A percentile compares a stretch with the other conserved stretches of the same genome.
Evolutionary conservation across 2,329 filamentous ascomycete species (phyloP).

Genomic region (Colletotrichum spinosum): DNA sequence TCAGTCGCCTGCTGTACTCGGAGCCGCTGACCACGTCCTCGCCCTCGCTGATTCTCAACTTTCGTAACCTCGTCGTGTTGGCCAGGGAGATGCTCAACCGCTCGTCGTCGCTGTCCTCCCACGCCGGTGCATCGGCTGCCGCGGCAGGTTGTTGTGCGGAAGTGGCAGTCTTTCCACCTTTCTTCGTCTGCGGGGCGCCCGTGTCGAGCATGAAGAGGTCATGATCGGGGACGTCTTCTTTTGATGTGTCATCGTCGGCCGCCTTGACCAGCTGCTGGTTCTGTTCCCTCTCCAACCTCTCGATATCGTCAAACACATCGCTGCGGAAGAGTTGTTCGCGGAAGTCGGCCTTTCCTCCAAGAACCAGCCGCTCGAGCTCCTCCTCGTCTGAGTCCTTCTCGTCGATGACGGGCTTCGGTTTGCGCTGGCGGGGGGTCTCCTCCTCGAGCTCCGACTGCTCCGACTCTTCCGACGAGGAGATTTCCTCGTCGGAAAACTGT

Average conservation of each 20-base stretch:
- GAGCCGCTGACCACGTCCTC: conserved; percentile 89
- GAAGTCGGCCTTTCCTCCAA: conserved; percentile 89
- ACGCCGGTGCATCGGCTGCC: conserved; percentile 67
- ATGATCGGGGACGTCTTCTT: conserved; percentile 77
- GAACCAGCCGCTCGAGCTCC: conserved; percentile 87
- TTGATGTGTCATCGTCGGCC: conserved; percentile 54
- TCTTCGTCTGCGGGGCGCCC: conserved; percentile 58
- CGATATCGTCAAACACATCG: conserved; percentile 53
- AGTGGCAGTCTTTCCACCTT: conserved; percentile 43
- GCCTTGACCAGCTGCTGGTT: conserved; percentile 43
- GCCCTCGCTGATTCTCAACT: conserved; percentile 81
- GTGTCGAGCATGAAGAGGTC: conserved; percentile 89
- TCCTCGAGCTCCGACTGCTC: conserved; percentile 43
- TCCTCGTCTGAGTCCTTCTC: conserved; percentile 87
- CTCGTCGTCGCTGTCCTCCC: conserved; percentile 98
- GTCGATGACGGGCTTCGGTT: conserved; percentile 43
- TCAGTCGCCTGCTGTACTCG: conserved; percentile 85
- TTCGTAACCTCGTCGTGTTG: conserved; percentile 79
- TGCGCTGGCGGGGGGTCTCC: conserved; percentile 40
- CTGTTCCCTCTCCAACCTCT: conserved; percentile 45
- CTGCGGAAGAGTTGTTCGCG: conserved; percentile 75
- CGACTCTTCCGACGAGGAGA: conserved; percentile 30
- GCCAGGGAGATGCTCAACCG: conserved; percentile 86
- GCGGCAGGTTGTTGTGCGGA: conserved; percentile 38
- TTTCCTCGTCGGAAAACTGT: conserved; percentile 37